phyloP scores from a whole-genome alignment of 306 rosid genomes.

The Castanea mollissima region DNA sequence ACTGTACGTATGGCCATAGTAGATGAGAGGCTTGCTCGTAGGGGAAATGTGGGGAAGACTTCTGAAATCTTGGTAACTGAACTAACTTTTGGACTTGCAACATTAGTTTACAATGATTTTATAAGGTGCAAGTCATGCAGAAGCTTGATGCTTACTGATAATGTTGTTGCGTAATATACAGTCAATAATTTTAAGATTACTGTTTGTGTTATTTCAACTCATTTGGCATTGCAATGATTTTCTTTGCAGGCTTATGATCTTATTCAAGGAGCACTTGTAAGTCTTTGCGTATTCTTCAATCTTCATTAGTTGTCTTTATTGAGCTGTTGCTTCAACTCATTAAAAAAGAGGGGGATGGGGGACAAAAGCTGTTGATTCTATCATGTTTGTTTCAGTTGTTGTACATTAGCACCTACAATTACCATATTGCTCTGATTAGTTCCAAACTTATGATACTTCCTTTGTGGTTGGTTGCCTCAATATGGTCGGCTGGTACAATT shows the following conservation, averaged over 20 bases:
- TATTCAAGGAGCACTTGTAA: conserved; percentile 91
- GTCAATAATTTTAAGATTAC: background rate
- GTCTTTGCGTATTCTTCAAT: conserved; percentile 28
- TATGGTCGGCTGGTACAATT: background rate
- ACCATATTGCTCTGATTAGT: too few relatives aligned
- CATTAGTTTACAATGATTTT: conserved; percentile 8
- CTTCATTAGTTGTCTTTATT: background rate
- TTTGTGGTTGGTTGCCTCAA: background rate
- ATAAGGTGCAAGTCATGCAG: background rate
- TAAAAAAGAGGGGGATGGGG: too few relatives aligned
- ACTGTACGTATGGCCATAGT: conserved; percentile 61
- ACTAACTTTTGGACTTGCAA: background rate
- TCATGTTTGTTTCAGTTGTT: too few relatives aligned
- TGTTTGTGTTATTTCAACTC: background rate
- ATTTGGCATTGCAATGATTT: conserved; percentile 1
- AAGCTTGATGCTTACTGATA: background rate
- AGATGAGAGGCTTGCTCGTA: conserved; percentile 39
- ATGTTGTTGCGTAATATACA: background rate
- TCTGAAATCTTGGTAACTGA: conserved; percentile 62
- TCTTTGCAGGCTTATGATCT: conserved; percentile 77
- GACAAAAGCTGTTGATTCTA: too few relatives aligned
- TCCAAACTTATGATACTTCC: background rate
- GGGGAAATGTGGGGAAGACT: conserved; percentile 35
- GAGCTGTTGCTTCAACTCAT: background rate
- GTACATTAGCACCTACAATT: background rate